These are phyloP conservation scores for Cladosporium sp. DNA, from an alignment of 2,329 filamentous ascomycete genomes.

Conservation along the genomic window DNA sequence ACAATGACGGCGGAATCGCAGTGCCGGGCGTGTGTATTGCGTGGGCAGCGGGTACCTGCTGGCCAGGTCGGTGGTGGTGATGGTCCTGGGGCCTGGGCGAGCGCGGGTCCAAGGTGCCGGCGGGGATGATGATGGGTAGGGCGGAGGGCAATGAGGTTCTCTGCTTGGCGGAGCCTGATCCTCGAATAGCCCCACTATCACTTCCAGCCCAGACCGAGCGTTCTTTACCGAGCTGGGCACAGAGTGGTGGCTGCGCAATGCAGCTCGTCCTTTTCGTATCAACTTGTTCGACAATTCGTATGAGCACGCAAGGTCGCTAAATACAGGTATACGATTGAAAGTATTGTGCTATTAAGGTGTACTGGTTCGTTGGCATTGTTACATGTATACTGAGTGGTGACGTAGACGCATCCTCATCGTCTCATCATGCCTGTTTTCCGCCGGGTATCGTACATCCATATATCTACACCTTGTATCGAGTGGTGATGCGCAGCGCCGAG, in stretches of 20 bases:
- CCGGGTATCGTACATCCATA: constrained; percentile 6
- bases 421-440: neutral
- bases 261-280: too few species aligned
- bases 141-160: neutral
- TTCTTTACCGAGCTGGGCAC: too few species aligned
- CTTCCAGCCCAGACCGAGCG: too few species aligned
- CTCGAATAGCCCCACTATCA: neutral
- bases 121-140: neutral
- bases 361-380: neutral
- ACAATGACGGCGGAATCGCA: neutral
- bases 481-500: neutral
- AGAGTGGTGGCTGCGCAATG: too few species aligned
- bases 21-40: neutral
- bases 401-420: neutral
- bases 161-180: neutral
- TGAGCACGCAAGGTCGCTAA: too few species aligned
- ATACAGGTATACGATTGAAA: too few species aligned
- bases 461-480: constrained; percentile 10
- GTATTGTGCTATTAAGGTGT: too few species aligned
- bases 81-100: neutral
- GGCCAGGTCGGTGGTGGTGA: neutral
- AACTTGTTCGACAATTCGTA: too few species aligned
- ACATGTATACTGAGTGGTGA: neutral
- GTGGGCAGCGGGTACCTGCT: neutral
- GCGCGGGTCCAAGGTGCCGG: neutral